These are phyloP conservation scores for Buddleja alternifolia DNA, from an alignment of 257 asterid genomes.

Conservation along the genomic window DNA sequence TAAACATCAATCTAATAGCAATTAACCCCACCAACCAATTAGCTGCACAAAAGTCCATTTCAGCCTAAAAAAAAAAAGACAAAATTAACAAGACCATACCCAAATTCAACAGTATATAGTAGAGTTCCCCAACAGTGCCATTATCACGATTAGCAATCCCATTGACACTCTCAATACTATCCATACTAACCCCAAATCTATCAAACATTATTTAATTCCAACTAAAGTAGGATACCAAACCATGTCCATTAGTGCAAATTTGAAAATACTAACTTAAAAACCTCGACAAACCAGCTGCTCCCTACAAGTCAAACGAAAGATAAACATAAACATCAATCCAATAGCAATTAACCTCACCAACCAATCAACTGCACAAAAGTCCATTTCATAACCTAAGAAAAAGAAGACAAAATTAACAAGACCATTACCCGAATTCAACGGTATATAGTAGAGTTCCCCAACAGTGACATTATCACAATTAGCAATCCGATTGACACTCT, in stretches of 20 bases:
- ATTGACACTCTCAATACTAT: slow-evolving; percentile 73
- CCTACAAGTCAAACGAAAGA: background rate
- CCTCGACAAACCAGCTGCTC: slow-evolving; percentile 3
- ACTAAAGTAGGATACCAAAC: background rate
- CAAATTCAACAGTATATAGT: slow-evolving; percentile 77
- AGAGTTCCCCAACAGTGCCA: slow-evolving; percentile 78
- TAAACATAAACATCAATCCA: background rate
- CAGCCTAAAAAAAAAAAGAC: slow-evolving; percentile 5
- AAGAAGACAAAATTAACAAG: background rate
- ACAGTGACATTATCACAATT: slow-evolving; percentile 87
- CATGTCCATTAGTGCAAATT: slow-evolving; percentile 2
- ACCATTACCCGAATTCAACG: slow-evolving; percentile 75
- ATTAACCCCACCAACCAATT: slow-evolving; percentile 20
- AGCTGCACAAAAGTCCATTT: slow-evolving; percentile 12
- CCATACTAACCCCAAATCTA: slow-evolving; percentile 98
- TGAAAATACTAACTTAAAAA: background rate
- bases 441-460: slow-evolving; percentile 80
- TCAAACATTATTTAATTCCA: no score
- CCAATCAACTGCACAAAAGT: background rate
- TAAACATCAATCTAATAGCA: slow-evolving; percentile 10
- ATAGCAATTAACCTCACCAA: slow-evolving; percentile 12
- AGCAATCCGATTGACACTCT: slow-evolving; percentile 63
- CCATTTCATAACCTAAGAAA: slow-evolving; percentile 17
- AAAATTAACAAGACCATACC: slow-evolving; percentile 47
- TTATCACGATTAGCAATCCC: slow-evolving; percentile 83